Evolutionary conservation across 768 basidiomycete species (phyloP), one percentile per base, ranked within the genome.

Genomic region (Macrolepiota dolichaula): DNA sequence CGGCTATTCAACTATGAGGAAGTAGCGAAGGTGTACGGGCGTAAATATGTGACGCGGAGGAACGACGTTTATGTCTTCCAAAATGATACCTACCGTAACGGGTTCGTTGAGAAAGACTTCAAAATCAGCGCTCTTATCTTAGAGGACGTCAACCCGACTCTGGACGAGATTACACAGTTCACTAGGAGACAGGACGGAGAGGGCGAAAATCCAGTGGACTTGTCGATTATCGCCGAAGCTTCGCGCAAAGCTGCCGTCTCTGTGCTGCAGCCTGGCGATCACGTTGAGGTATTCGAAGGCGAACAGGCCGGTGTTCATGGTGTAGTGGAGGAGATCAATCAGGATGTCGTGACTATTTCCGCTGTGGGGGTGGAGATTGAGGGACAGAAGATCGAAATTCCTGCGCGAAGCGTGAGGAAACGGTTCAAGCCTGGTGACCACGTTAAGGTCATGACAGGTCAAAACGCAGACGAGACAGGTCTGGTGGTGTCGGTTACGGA

Each of bases 341-440:
- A 89, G 64, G 95, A 98, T 62, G 84, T 94, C 11, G 92, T 98
- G 36, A 86, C 89, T 1, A 85, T 99, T 63, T 85, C 85, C 36
- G 91, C 91, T 1, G 77, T 86, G 27, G 89, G 91, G 4, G 75
- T 91, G 29, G 96, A 97, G 61, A 82, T 96, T 54, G 91, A 93
- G 61, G 91, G 90, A 0, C 90, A 93, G 71, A 87, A 89, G 70
- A 83, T 96, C 58, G 92, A 95, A 61, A 81, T 96, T 7, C 89
- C 91, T 10, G 92, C 93, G 0, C 81, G 91, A 57, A 91, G 91
- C 71, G 95, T 98, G 2, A 81, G 96, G 67, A 99, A 99, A 76
- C 81, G 89, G 47, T 98, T 99, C 81, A 95, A 94, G 71, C 84
- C 94, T 58, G 97, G 97, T 69, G 96, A 98, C 74, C 97, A 99